phyloP scores from a whole-genome alignment of 176 grass and related monocot genomes.

The Oryza glumipatula region DNA sequence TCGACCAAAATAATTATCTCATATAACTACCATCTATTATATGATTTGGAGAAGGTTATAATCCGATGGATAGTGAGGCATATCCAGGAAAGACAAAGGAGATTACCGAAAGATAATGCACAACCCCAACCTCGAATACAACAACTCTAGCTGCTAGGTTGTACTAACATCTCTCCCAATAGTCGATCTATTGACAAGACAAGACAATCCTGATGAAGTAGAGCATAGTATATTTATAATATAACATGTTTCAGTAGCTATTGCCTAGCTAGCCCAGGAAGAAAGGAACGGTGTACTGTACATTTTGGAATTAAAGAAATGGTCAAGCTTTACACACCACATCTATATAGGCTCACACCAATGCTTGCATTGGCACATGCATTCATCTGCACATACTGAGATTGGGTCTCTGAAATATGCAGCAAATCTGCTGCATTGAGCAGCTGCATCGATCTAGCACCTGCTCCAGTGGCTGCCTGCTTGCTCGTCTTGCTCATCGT shows the following conservation, averaged over 20 bases:
- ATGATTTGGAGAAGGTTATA: no score
- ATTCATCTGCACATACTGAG: background rate
- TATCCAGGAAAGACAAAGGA: no score
- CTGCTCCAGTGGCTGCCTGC: background rate
- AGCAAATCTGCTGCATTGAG: no score
- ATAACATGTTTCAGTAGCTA: background rate
- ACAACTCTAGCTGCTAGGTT: background rate
- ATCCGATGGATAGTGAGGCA: no score
- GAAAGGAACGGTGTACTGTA: background rate
- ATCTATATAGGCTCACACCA: background rate
- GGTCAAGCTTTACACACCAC: background rate
- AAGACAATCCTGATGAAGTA: background rate
- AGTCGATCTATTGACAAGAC: background rate
- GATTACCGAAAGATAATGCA: background rate
- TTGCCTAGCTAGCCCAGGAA: background rate
- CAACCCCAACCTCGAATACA: no score
- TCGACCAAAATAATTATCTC: no score
- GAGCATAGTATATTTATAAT: background rate
- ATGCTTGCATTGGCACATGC: slow-evolving; percentile 26
- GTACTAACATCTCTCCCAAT: background rate
- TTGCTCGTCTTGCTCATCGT: background rate
- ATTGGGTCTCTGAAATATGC: background rate
- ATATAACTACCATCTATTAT: no score
- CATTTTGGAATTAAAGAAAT: background rate
- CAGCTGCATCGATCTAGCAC: background rate